Conservation (phyloP, 345 rosid genomes). For the Iberis pinnata region DNA sequence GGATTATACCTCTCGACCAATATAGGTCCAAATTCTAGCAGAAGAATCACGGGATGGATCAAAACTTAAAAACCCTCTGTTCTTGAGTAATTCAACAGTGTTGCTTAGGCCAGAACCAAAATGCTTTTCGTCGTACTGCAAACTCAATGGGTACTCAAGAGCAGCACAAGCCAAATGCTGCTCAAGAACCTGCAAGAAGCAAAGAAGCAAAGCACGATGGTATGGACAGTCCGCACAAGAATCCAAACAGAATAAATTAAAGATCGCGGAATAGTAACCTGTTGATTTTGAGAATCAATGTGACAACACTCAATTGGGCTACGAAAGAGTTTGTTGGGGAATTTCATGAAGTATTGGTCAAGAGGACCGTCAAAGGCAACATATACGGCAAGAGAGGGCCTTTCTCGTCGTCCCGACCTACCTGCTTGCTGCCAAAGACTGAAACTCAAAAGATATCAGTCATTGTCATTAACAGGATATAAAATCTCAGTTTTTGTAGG, state of each 20-base stretch:
- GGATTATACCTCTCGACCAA: conserved; percentile 65
- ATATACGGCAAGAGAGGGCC: conserved; percentile 75
- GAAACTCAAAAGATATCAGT: too few species aligned
- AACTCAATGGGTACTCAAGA: conserved; percentile 67
- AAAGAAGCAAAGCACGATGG: conserved; percentile 15
- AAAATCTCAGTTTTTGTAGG: not conserved
- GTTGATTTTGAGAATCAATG: conserved; percentile 74
- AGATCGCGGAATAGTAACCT: conserved; percentile 38
- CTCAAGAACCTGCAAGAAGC: conserved; percentile 61
- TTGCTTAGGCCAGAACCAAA: conserved; percentile 57
- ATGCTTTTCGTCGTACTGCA: conserved; percentile 61
- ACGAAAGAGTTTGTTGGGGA: conserved; percentile 70
- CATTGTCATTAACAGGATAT: conserved; percentile 1
- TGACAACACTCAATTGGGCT: conserved; percentile 83
- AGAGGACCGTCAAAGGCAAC: conserved; percentile 81
- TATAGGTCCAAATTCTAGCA: conserved; percentile 67
- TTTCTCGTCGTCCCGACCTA: conserved; percentile 89
- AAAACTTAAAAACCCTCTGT: conserved; percentile 48
- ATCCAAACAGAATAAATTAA: conserved; percentile 7
- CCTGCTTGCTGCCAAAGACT: conserved; percentile 99
- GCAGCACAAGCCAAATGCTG: conserved; percentile 92
- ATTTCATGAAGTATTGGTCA: conserved; percentile 88
- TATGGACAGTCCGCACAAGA: conserved; percentile 6
- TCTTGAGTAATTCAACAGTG: conserved; percentile 48
- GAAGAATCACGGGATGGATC: conserved; percentile 49